A percentile compares a stretch with the other conserved stretches of the same genome.
Conservation (phyloP, 176 grass and related monocot genomes). For the Alloteropsis semialata region DNA sequence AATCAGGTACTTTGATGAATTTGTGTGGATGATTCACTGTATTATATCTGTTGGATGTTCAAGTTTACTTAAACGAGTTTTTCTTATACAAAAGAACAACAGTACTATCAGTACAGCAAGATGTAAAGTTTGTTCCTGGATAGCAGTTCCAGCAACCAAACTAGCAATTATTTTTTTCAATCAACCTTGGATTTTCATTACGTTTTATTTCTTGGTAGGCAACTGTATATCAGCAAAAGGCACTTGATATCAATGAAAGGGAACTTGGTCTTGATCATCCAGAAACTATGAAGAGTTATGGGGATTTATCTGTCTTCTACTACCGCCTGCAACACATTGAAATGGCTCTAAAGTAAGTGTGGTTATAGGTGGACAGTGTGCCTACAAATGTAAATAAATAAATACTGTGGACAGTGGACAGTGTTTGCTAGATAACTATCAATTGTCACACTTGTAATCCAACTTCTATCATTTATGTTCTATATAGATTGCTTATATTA, state of each 20-base stretch:
- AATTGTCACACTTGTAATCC: not conserved
- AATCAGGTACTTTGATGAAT: constrained; percentile 62
- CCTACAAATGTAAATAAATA: not conserved
- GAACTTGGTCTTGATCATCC: constrained; percentile 99
- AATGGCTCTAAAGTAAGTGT: constrained; percentile 96
- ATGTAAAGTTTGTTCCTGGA: not conserved
- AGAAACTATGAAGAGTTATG: constrained; percentile 98
- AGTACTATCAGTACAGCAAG: too few species aligned
- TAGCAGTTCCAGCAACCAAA: constrained; percentile 14
- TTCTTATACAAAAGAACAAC: not conserved
- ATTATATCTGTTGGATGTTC: constrained; percentile 15
- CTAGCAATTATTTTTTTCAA: constrained; percentile 7
- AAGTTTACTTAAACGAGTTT: constrained; percentile 7
- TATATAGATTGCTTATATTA: constrained; percentile 16
- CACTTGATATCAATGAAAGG: constrained; percentile 96
- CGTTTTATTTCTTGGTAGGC: constrained; percentile 55
- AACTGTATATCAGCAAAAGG: constrained; percentile 98
- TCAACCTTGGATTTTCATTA: constrained; percentile 9
- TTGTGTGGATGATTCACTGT: not conserved
- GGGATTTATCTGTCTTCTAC: constrained; percentile 99
- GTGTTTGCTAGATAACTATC: constrained; percentile 21
- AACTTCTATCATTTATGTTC: not conserved
- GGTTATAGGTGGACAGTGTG: not conserved
- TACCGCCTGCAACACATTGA: constrained; percentile 98
- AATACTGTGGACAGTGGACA: not conserved